Percentiles rank a stretch among this genome's conserved stretches.
Conservation (phyloP, 139 green algal species). For the Tetratostichococcus sp. region DNA sequence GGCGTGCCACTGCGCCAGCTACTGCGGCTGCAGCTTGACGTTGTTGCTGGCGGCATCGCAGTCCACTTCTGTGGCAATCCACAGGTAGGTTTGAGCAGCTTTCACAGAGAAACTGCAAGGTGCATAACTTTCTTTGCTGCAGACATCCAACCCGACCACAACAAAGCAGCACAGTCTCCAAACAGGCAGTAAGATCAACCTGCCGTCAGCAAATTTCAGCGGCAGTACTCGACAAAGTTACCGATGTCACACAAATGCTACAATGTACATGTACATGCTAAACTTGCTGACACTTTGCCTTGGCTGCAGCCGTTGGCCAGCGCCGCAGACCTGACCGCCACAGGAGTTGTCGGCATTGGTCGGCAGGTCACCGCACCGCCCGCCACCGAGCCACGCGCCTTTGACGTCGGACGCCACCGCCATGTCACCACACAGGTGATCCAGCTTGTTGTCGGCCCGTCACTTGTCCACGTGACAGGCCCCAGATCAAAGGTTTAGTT, state of each 20-base stretch:
- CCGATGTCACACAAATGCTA: no score
- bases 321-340: constrained; percentile 12
- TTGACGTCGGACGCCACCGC: constrained; percentile 47
- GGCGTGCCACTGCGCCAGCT: constrained; percentile 28
- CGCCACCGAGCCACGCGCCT: background rate
- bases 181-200: no score
- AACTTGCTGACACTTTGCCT: no score
- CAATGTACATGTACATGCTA: no score
- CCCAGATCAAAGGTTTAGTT: no score
- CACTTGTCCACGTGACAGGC: no score
- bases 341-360: constrained; percentile 44
- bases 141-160: no score
- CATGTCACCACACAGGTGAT: constrained; percentile 19
- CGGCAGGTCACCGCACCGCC: constrained; percentile 52
- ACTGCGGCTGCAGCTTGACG: constrained; percentile 51
- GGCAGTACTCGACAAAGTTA: no score
- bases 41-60: constrained; percentile 12
- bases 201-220: no score
- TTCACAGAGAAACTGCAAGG: no score
- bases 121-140: background rate
- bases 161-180: no score
- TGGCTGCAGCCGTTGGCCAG: constrained; percentile 28
- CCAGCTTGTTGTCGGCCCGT: no score
- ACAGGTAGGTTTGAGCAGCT: constrained; percentile 14
- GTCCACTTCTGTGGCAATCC: constrained; percentile 31